phyloP scores from a whole-genome alignment of 139 green algal species.

The Zygnema cylindricum region DNA sequence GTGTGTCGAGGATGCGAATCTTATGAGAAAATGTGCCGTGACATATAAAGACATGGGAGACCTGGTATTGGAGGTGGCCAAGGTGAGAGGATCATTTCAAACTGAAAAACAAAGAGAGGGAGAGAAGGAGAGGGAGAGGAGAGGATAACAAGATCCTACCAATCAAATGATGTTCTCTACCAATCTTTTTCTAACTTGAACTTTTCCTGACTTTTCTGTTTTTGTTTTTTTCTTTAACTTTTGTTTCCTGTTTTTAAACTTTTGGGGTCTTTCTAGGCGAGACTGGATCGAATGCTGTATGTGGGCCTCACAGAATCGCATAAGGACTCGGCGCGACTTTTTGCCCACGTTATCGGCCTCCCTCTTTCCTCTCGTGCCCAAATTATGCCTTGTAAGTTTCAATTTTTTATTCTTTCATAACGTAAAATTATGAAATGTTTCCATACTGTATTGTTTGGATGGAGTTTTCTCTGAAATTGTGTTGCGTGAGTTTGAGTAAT shows the following conservation, averaged over 20 bases:
- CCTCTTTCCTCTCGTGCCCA: not conserved
- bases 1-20: conserved; percentile 14
- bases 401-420: no score
- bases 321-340: conserved; percentile 34
- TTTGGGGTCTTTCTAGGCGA: conserved; percentile 15
- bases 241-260: not conserved
- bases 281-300: conserved; percentile 38
- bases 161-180: not conserved
- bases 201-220: not conserved
- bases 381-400: no score
- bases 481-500: no score
- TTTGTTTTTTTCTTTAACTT: no score
- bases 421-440: no score
- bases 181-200: not conserved
- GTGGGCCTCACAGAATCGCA: conserved; percentile 55
- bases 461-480: no score
- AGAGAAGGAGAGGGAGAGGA: no score
- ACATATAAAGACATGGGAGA: conserved; percentile 5
- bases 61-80: conserved; percentile 33
- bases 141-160: no score
- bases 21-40: conserved; percentile 29
- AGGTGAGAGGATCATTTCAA: no score
- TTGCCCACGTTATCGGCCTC: conserved; percentile 33
- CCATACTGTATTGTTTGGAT: no score
- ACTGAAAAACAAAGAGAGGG: no score